These are phyloP conservation scores for Talaromyces islandicus DNA, from an alignment of 2,329 filamentous ascomycete genomes.

Conservation along the genomic window DNA sequence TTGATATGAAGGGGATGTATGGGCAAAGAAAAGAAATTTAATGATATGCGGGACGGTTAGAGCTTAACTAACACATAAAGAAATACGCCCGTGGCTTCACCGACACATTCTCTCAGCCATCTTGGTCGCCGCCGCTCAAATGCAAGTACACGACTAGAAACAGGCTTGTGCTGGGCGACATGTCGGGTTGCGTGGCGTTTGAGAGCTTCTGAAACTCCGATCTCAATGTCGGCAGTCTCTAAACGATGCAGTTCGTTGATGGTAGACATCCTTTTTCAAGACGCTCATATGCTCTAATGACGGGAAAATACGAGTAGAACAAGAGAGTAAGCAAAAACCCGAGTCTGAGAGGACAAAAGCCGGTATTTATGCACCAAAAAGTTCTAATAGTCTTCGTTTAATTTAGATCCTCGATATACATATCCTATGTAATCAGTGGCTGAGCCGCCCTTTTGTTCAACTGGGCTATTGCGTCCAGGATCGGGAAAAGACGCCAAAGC, in stretches of 20 bases:
- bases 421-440: not conserved
- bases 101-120: constrained; percentile 51
- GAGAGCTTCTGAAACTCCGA: constrained; percentile 50
- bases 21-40: no score
- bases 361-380: not conserved
- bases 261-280: not conserved
- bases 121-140: constrained; percentile 50
- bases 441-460: not conserved
- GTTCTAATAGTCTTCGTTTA: not conserved
- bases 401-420: not conserved
- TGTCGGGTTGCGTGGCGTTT: constrained; percentile 46
- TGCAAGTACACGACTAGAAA: constrained; percentile 50
- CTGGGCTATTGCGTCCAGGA: not conserved
- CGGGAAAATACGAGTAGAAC: not conserved
- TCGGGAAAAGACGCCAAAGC: not conserved
- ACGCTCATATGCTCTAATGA: not conserved
- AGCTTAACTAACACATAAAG: constrained; percentile 42
- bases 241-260: constrained; percentile 15
- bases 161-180: constrained; percentile 40
- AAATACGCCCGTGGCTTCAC: constrained; percentile 54
- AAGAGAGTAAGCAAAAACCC: not conserved
- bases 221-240: constrained; percentile 34
- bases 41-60: not conserved
- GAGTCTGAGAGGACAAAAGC: not conserved
- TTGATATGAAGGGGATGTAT: not conserved